Evolutionary conservation across 2,329 filamentous ascomycete species (phyloP).

Genomic region (Colletotrichum limetticola): DNA sequence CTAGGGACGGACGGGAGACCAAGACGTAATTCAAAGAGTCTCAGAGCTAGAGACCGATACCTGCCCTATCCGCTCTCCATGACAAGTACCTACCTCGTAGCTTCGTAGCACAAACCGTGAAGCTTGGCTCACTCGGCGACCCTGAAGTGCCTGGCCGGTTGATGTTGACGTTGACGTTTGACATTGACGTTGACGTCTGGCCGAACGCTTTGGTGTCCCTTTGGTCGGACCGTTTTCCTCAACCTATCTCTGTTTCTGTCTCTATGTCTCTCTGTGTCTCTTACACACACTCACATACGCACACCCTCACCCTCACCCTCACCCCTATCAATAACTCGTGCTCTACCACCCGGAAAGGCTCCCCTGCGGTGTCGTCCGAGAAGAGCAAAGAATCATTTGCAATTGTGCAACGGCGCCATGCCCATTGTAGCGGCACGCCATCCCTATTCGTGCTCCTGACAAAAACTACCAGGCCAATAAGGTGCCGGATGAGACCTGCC

Average conservation of each 20-base stretch:
- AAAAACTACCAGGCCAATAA: background rate
- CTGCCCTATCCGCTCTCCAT: background rate
- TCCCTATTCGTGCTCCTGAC: constrained; percentile 4
- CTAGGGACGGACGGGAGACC: background rate
- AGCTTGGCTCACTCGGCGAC: constrained; percentile 14
- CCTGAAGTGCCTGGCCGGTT: background rate
- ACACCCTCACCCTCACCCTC: background rate
- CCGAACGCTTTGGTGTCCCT: constrained; percentile 6
- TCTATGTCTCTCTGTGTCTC: no score
- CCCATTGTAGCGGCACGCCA: constrained; percentile 2
- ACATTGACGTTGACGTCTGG: constrained; percentile 3
- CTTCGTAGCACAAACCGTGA: background rate
- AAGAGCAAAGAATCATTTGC: background rate
- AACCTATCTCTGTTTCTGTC: no score
- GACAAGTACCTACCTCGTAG: background rate
- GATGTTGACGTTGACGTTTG: constrained; percentile 9
- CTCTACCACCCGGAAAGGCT: background rate
- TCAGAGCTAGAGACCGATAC: background rate
- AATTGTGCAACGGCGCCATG: background rate
- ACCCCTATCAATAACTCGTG: background rate
- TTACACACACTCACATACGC: no score
- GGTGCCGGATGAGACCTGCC: background rate
- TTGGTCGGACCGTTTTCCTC: background rate
- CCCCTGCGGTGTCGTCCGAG: constrained; percentile 13
- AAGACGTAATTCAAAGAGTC: background rate